Base-by-base conservation (phyloP, 139 green algal genomes). In the Limnomonas spitsbergensis region DNA sequence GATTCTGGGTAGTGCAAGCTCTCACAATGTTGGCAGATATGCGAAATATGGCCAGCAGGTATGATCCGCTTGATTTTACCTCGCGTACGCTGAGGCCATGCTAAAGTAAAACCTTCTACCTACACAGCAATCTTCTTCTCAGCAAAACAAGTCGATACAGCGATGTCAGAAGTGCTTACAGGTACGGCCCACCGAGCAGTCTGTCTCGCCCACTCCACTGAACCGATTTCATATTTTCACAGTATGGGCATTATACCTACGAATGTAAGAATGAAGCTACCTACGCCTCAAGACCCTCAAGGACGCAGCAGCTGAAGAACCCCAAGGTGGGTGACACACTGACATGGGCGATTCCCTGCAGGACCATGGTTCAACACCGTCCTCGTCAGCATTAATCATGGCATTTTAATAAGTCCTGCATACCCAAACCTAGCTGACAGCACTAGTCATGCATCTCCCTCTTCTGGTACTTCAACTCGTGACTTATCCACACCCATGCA, bases 201-300 rank as follows among this genome's bases (percentile, higher is more conserved):
- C 47, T 20, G 14, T 61, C 20, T 20, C 47, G 14, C 20, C 47
- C 47, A 29, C 47, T 29, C 47, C 47, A 61, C 47, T 20, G 47
- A 14, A 14, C 47, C 47, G 14, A 29, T 20, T 20, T 20, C 20
- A 14, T n/a, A n/a, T n/a, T n/a, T n/a, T n/a, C 86, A 47, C 88
- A 94, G 77, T 56, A 52, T 2, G 90, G 90, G 0, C 90, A 94
- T 73, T 94, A 82, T 80, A 95, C 91, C 0, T 94, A 90, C 53
- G 86, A 95, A 80, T 95, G 91, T 82, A 94, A 91, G 72, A 87
- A 88, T 42, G 81, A 93, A 29, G 42, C 80, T 1, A 83, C 84
- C 0, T 95, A 95, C 71, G 61, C 76, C 3, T 35, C 82, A 2
- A 72, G 91, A n/a, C 90, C 91, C 0, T 90, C 86, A 9, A 76